A percentile compares a stretch with the other conserved stretches of the same genome.
Conservation (phyloP, 805 yeast species). For the Monosporozyma servazzii region DNA sequence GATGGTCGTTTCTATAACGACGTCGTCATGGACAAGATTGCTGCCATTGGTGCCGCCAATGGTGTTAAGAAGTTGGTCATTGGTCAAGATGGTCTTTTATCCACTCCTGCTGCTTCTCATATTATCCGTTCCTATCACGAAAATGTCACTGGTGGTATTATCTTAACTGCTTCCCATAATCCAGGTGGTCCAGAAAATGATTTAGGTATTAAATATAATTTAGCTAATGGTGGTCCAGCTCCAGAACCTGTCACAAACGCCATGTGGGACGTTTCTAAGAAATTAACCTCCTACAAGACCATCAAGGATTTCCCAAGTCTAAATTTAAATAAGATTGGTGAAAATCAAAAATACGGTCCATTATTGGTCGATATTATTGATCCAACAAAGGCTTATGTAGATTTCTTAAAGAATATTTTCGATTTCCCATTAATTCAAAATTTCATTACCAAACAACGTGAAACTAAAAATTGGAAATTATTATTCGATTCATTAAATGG, state of each 20-base stretch:
- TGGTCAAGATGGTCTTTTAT: slow-evolving; percentile 80
- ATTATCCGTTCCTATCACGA: slow-evolving; percentile 59
- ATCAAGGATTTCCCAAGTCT: slow-evolving; percentile 50
- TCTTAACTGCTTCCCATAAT: slow-evolving; percentile 91
- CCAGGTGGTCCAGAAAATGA: slow-evolving; percentile 95
- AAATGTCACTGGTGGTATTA: slow-evolving; percentile 85
- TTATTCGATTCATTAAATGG: slow-evolving; percentile 90
- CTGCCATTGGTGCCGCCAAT: slow-evolving; percentile 80
- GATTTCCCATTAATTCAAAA: slow-evolving; percentile 73
- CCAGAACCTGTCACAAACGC: slow-evolving; percentile 89
- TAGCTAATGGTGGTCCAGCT: slow-evolving; percentile 96
- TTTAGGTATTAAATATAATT: slow-evolving; percentile 90
- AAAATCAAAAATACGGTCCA: slow-evolving; percentile 39
- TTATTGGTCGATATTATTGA: slow-evolving; percentile 75
- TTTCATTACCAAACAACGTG: slow-evolving; percentile 46
- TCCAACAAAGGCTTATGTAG: slow-evolving; percentile 68
- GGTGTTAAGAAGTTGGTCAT: slow-evolving; percentile 78
- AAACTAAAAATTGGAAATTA: slow-evolving; percentile 52
- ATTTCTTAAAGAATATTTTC: slow-evolving; percentile 72
- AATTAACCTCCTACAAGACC: slow-evolving; percentile 51
- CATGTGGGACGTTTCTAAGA: slow-evolving; percentile 63
- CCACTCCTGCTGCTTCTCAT: slow-evolving; percentile 96
- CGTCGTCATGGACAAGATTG: slow-evolving; percentile 70
- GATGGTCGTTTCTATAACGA: slow-evolving; percentile 92
- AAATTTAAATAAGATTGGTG: slow-evolving; percentile 54